phyloP scores from a whole-genome alignment of 257 asterid genomes.

The Penstemon eatonii region DNA sequence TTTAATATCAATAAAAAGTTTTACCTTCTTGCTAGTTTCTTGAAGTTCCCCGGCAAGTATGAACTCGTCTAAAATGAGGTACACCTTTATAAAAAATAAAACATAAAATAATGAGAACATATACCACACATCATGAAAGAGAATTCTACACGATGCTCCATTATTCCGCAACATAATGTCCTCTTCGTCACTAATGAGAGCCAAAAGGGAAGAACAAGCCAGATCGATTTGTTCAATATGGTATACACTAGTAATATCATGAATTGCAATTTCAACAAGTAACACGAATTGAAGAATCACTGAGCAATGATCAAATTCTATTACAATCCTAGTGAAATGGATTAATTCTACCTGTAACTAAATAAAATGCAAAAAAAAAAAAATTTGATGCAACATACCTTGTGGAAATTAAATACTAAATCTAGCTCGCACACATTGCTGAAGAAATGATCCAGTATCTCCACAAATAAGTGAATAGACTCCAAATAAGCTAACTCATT shows the following conservation, averaged over 20 bases:
- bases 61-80: constrained; percentile 92
- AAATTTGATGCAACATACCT: constrained; percentile 46
- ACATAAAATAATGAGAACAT: constrained; percentile 22
- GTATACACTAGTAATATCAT: too few species aligned
- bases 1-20: neutral
- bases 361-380: neutral
- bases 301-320: too few species aligned
- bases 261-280: too few species aligned
- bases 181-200: too few species aligned
- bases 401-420: constrained; percentile 93
- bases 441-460: constrained; percentile 94
- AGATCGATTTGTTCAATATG: too few species aligned
- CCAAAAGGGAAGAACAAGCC: too few species aligned
- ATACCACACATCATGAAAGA: neutral
- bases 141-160: neutral
- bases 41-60: constrained; percentile 98
- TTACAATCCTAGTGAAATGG: too few species aligned
- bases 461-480: constrained; percentile 94
- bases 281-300: too few species aligned
- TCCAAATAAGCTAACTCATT: constrained; percentile 89
- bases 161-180: too few species aligned
- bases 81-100: constrained; percentile 50
- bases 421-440: constrained; percentile 98
- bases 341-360: too few species aligned
- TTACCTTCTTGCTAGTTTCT: constrained; percentile 97